phyloP scores from a whole-genome alignment of 2,329 filamentous ascomycete genomes.

The Torrubiella hemipterigena region DNA sequence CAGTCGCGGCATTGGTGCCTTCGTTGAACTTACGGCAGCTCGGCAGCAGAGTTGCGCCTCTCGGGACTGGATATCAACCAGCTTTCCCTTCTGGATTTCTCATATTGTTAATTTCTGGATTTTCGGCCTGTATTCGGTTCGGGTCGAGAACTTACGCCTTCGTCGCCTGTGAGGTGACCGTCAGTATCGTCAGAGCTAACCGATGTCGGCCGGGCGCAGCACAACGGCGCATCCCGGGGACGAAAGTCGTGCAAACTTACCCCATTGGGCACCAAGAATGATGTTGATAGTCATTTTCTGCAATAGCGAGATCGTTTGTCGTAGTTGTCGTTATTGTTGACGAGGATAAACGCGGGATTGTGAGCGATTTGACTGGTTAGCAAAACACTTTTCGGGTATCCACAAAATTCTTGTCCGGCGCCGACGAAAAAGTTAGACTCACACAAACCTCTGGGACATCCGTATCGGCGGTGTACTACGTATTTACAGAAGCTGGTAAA shows the following conservation, averaged over 20 bases:
- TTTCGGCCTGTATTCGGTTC: conserved; percentile 8
- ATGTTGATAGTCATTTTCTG: no score
- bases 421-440: no score
- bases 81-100: conserved; percentile 20
- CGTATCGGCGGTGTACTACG: no score
- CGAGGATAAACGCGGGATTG: no score
- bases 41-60: conserved; percentile 19
- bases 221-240: conserved; percentile 8
- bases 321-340: no score
- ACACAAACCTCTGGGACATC: no score
- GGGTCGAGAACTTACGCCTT: conserved; percentile 15
- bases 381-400: no score
- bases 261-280: conserved; percentile 25
- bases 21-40: conserved; percentile 17
- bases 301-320: no score
- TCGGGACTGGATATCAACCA: conserved; percentile 20
- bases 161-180: conserved; percentile 18
- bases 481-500: no score
- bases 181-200: conserved; percentile 11
- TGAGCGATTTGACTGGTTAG: no score
- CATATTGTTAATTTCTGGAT: conserved; percentile 9
- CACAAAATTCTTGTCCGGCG: no score
- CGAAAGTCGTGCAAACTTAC: conserved; percentile 14
- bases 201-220: conserved; percentile 10
- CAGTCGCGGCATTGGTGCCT: conserved; percentile 10